Conservation (phyloP, 2,329 filamentous ascomycete species). For the Talaromyces atroroseus region DNA sequence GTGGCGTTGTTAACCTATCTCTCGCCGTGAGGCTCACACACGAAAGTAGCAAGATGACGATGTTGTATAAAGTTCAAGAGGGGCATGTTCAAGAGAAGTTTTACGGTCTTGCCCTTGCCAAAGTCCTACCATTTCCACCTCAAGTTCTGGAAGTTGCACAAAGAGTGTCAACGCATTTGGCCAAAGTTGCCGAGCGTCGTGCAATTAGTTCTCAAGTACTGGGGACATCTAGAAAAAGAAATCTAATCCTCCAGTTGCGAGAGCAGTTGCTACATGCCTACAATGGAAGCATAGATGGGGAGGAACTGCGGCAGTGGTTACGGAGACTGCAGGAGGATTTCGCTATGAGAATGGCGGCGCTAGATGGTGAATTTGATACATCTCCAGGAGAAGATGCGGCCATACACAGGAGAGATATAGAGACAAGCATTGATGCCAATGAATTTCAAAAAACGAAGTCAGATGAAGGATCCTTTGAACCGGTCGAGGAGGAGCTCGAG, state of each 20-base stretch:
- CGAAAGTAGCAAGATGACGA: conserved; percentile 62
- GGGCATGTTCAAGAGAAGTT: conserved; percentile 66
- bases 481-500: conserved; percentile 10
- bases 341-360: conserved; percentile 61
- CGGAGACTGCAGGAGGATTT: conserved; percentile 69
- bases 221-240: conserved; percentile 59
- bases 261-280: conserved; percentile 67
- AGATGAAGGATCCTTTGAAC: conserved; percentile 9
- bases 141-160: conserved; percentile 64
- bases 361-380: conserved; percentile 44
- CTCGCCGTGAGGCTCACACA: conserved; percentile 63
- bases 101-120: conserved; percentile 80
- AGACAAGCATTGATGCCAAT: not conserved
- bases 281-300: conserved; percentile 60
- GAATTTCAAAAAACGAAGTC: not conserved
- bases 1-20: conserved; percentile 77
- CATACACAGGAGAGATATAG: not conserved
- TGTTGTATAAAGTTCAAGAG: conserved; percentile 77
- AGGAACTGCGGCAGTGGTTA: conserved; percentile 59
- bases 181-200: conserved; percentile 52
- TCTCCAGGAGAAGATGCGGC: not conserved
- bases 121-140: conserved; percentile 65
- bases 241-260: conserved; percentile 65
- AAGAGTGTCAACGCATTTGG: conserved; percentile 58
- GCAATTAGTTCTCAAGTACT: conserved; percentile 56